Evolutionary conservation across 495 filamentous ascomycete genomes (phyloP), one percentile per base, ranked within the genome.

Genomic region (Trichoderma parareesei): DNA sequence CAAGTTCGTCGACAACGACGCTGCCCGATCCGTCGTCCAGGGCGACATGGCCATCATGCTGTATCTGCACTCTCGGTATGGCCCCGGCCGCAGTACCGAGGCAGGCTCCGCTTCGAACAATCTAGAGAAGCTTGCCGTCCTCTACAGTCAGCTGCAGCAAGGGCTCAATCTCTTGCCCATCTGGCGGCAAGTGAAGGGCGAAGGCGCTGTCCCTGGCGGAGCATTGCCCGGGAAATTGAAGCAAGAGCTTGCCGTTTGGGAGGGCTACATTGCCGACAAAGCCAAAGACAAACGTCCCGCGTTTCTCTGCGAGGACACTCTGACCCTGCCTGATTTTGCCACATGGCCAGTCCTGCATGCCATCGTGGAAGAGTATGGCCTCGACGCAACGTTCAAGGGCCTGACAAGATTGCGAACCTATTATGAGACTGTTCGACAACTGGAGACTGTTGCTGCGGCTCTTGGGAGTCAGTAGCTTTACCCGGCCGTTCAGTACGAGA

Each of bases 301-400:
- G 38, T 90, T 87, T 67, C 82, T 90, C 5, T 82, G 83, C 16
- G 88, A 87, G 0, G 64, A 73, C 0, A 66, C 67, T 2, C 79
- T 88, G 16, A 80, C 81, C 2, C 78, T 90, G 16, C 88, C 85
- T 10, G 90, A 93, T 71, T 91, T 84, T 69, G 84, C 85, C 0
- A 75, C 90, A 10, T 92, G 87, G 87, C 89, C 90, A 0, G 79
- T 90, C 10, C 73, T 93, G 48, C 72, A 87, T 61, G 81, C 86
- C 38, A 81, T 90, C 10, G 74, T 84, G 16, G 38, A 57, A 33
- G 67, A 65, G 7, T 71, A 72, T 38, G 70, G 61, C 61, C 67
- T 49, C 64, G 76, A 65, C 67, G 69, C 44, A 67, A 14, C 53
- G 37, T 67, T 69, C 20, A 67, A 67, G 20, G 68, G 63, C 5